These are phyloP conservation scores for Pseudogymnoascus sp. DNA, from an alignment of 2,329 filamentous ascomycete species.

Conservation along the genomic window DNA sequence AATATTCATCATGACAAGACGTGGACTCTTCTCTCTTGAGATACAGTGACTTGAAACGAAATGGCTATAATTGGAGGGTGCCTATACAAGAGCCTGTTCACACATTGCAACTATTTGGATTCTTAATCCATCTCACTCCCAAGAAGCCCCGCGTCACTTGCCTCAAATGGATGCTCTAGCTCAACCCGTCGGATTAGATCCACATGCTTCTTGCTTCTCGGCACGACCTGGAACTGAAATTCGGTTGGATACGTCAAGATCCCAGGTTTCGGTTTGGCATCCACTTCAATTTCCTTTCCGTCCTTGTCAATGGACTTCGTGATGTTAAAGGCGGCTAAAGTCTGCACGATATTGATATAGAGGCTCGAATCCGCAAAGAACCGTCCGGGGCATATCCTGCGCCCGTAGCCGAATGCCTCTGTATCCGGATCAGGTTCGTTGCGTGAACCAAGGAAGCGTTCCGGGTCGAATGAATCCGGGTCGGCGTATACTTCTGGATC, in stretches of 20 bases:
- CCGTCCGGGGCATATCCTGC: slow-evolving; percentile 43
- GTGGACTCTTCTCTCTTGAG: not conserved
- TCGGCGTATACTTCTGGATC: slow-evolving; percentile 33
- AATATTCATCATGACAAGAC: not conserved
- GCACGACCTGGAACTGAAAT: not conserved
- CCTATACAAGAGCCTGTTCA: not conserved
- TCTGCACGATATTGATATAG: slow-evolving; percentile 33
- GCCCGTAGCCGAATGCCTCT: slow-evolving; percentile 45
- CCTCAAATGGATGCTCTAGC: not conserved
- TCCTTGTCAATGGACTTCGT: slow-evolving; percentile 28
- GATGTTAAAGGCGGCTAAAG: slow-evolving; percentile 31
- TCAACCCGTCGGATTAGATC: not conserved
- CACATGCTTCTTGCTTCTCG: slow-evolving; percentile 7
- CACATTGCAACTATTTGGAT: not conserved
- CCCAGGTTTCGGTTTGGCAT: slow-evolving; percentile 5
- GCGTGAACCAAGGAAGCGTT: slow-evolving; percentile 33
- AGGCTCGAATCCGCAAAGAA: slow-evolving; percentile 36
- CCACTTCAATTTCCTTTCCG: slow-evolving; percentile 25
- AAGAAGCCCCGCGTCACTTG: slow-evolving; percentile 2
- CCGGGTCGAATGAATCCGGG: slow-evolving; percentile 37
- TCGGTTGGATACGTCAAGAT: slow-evolving; percentile 3
- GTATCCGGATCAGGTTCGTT: slow-evolving; percentile 40
- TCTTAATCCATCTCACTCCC: not conserved
- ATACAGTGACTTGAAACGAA: not conserved
- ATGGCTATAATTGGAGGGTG: not conserved